A percentile compares a stretch with the other conserved stretches of the same genome.
Conservation (phyloP, 805 yeast species). For the Yarrowia sp. region DNA sequence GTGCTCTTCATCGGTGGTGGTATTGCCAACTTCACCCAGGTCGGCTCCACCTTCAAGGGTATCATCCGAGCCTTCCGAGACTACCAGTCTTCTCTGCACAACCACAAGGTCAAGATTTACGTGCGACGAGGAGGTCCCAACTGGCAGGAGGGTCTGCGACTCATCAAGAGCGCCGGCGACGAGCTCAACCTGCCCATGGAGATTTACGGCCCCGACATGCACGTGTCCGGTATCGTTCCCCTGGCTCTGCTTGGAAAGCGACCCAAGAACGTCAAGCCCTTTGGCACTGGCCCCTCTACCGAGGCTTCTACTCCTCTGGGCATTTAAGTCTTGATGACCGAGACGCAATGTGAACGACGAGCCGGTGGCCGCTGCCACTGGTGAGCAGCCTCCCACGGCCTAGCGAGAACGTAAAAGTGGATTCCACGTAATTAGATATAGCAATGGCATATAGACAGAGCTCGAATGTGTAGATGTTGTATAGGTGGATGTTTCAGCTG, state of each 20-base stretch:
- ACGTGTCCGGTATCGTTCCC: constrained; percentile 47
- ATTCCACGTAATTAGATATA: background rate
- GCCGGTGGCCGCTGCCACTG: too few species aligned
- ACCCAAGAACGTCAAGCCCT: constrained; percentile 41
- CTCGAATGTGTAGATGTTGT: too few species aligned
- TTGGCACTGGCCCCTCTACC: constrained; percentile 39
- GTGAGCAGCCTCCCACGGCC: too few species aligned
- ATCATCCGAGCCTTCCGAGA: constrained; percentile 48
- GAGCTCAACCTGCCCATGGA: constrained; percentile 47
- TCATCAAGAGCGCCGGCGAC: constrained; percentile 45
- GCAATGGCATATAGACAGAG: constrained; percentile 1
- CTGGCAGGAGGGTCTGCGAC: constrained; percentile 49
- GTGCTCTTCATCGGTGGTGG: constrained; percentile 47
- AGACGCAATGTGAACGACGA: background rate
- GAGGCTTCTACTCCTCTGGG: constrained; percentile 34
- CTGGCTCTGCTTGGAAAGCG: constrained; percentile 43
- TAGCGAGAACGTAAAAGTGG: too few species aligned
- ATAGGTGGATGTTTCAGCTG: too few species aligned
- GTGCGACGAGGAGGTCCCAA: constrained; percentile 49
- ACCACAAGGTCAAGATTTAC: constrained; percentile 43
- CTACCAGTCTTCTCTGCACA: constrained; percentile 39
- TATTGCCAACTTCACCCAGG: constrained; percentile 48
- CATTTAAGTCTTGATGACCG: constrained; percentile 21
- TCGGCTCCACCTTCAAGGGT: constrained; percentile 49
- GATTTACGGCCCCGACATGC: constrained; percentile 51